Evolutionary conservation across 768 basidiomycete species (phyloP).

Genomic region (Suillus tomentosus): DNA sequence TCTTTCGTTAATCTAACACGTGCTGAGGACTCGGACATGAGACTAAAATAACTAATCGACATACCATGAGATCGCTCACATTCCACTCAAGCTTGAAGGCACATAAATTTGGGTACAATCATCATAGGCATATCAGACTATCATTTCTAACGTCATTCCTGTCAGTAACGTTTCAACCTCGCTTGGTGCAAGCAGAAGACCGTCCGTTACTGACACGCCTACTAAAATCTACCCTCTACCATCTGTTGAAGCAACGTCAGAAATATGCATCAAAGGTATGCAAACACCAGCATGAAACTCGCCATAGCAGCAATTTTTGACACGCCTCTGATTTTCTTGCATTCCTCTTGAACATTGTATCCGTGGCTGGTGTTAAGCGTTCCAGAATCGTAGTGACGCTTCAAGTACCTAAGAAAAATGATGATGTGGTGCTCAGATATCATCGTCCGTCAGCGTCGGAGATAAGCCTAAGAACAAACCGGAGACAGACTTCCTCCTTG

Average conservation of each 20-base stretch:
- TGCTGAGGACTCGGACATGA: neutral
- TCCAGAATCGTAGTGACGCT: constrained; percentile 53
- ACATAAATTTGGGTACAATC: neutral
- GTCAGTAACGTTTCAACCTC: neutral
- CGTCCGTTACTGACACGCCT: neutral
- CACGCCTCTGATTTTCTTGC: constrained; percentile 61
- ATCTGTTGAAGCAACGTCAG: neutral
- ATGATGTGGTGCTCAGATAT: constrained; percentile 6
- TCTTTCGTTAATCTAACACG: neutral
- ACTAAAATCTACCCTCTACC: constrained; percentile 1
- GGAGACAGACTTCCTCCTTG: constrained; percentile 73
- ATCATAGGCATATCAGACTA: neutral
- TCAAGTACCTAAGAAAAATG: constrained; percentile 54
- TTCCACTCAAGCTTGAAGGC: neutral
- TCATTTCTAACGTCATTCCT: neutral
- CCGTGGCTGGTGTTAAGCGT: constrained; percentile 52
- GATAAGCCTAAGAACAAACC: constrained; percentile 36
- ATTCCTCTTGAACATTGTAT: constrained; percentile 60
- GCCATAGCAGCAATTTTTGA: constrained; percentile 44
- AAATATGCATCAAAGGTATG: neutral
- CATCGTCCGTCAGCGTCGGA: neutral
- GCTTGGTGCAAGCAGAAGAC: neutral
- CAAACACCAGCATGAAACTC: constrained; percentile 11
- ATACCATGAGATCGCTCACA: constrained; percentile 26
- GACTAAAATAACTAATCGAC: neutral